Evolutionary conservation across 352 stramenopile genomes (phyloP), one percentile per base, ranked within the genome.

Genomic region (Phytophthora foliorum): DNA sequence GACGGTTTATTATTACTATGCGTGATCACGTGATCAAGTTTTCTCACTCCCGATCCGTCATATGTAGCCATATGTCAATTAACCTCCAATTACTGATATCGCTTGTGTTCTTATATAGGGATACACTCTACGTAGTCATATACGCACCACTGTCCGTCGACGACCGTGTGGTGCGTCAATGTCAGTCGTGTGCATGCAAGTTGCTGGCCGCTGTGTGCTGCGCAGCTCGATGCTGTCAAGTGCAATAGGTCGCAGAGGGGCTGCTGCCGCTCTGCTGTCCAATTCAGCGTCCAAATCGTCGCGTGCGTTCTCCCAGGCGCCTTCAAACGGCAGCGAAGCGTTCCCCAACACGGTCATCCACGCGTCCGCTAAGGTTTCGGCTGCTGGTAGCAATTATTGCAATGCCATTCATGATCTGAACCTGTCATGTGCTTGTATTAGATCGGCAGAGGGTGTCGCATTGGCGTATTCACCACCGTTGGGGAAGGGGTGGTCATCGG

Each of bases 401-500:
- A 49, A 6, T 49, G 42, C 0, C 17, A 39, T 21, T 21, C 42
- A 34, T 29, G 5, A 8, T 1, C 2, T 3, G 6, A 59, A 58
- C 48, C 13, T 11, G 21, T 21, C 6, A 14, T 31, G 19, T 6
- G 39, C 34, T 11, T 29, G 32, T 22, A 14, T 8, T 61, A 94
- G 87, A 78, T 96, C 31, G 87, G 83, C n/a, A 63, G 51, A 31
- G 51, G 81, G 22, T 90, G 81, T 56, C 60, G 60, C 56, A 88
- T 96, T 36, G 86, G 78, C 14, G 56, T 81, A 27, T 89, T 92
- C 42, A 74, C 61, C 27, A 80, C 69, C 38, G 63, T 96, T 14
- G 86, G 84, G 4, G 69, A 90, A 36, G 75, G 68, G 39, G 89
- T 96, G 5, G 62, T 80, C 13, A 57, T 96, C 24, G 85, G 81